Evolutionary conservation across 352 stramenopile genomes (phyloP).

Genomic region (Paralagenidium karlingii): DNA sequence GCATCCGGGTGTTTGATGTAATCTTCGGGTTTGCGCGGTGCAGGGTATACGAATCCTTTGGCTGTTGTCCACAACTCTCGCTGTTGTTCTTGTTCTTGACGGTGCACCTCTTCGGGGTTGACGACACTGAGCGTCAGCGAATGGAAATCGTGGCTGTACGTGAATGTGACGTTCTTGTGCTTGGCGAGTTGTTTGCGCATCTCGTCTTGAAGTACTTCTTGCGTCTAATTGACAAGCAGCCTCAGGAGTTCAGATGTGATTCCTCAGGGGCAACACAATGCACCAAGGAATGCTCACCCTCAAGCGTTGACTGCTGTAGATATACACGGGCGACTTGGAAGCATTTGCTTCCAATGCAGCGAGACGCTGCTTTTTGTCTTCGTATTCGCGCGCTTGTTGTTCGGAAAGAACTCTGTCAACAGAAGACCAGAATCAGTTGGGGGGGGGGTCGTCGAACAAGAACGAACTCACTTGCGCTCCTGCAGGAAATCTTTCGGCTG

Average conservation of each 20-base stretch:
- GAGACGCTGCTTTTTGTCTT: constrained; percentile 23
- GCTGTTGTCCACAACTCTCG: constrained; percentile 72
- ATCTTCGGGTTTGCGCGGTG: constrained; percentile 39
- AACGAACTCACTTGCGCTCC: constrained; percentile 17
- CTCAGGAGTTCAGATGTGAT: constrained; percentile 1
- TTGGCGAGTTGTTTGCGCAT: constrained; percentile 45
- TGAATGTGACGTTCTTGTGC: constrained; percentile 59
- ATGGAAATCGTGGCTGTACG: constrained; percentile 81
- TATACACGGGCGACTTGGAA: constrained; percentile 33
- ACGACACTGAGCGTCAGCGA: constrained; percentile 74
- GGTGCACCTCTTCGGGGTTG: constrained; percentile 42
- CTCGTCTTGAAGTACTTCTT: constrained; percentile 75
- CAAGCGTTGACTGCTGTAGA: constrained; percentile 84
- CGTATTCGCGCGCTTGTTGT: constrained; percentile 16
- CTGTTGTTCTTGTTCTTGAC: constrained; percentile 26
- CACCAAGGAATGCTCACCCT: constrained; percentile 16
- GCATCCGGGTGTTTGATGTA: constrained; percentile 59
- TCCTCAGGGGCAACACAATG: background rate
- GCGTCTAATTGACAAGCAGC: no score
- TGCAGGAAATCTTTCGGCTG: constrained; percentile 46
- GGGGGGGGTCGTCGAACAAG: no score
- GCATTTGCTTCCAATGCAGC: constrained; percentile 4
- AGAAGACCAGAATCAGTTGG: no score
- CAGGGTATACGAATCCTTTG: constrained; percentile 81
- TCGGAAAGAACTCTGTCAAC: no score